These are phyloP conservation scores for Phytopythium cucurbitacearum DNA, from an alignment of 352 stramenopile species.

Conservation along the genomic window DNA sequence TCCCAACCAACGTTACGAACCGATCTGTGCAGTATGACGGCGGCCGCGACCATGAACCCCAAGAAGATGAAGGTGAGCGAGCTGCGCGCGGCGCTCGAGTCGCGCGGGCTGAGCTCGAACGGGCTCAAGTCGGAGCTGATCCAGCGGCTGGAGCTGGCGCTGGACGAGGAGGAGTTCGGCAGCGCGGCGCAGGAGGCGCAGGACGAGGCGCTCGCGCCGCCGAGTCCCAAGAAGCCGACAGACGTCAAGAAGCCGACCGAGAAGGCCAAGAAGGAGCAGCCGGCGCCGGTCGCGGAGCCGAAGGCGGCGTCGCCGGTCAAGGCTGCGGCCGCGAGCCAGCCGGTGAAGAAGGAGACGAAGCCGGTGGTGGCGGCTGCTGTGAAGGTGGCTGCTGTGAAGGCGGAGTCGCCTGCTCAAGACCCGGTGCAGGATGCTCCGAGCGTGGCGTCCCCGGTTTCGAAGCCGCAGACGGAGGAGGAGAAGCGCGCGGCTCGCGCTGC, in stretches of 20 bases:
- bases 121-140: conserved; percentile 89
- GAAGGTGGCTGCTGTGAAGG: conserved; percentile 12
- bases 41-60: conserved; percentile 61
- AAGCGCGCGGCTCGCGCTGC: conserved; percentile 73
- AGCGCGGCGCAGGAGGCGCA: conserved; percentile 73
- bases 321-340: conserved; percentile 2
- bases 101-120: conserved; percentile 75
- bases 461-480: conserved; percentile 60
- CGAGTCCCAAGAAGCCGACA: conserved; percentile 28
- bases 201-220: conserved; percentile 55
- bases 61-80: conserved; percentile 93
- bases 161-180: conserved; percentile 87
- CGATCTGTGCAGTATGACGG: conserved; percentile 28
- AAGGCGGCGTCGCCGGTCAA: conserved; percentile 16
- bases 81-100: conserved; percentile 78
- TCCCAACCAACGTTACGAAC: too few relatives aligned
- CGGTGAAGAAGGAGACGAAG: conserved; percentile 13
- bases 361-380: conserved; percentile 3
- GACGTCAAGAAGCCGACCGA: conserved; percentile 21
- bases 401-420: conserved; percentile 6
- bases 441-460: conserved; percentile 2
- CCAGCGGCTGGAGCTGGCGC: conserved; percentile 81
- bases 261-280: conserved; percentile 16
- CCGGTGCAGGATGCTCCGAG: conserved; percentile 4
- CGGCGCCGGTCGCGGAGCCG: conserved; percentile 6